phyloP scores from a whole-genome alignment of 768 basidiomycete genomes.

The Auricularia cornea region DNA sequence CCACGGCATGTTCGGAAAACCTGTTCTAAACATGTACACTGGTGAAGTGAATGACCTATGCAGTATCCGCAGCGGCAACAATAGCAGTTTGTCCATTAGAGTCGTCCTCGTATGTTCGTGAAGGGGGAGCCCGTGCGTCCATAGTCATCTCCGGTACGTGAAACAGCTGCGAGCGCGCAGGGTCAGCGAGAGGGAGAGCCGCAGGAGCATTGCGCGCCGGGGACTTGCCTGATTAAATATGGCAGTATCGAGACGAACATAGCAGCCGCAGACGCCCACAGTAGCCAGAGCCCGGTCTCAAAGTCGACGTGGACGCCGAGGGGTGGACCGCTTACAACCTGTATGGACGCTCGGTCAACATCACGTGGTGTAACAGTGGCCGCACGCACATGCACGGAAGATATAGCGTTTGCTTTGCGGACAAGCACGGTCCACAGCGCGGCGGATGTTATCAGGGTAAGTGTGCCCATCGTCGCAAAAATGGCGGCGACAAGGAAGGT shows the following conservation, averaged over 20 bases:
- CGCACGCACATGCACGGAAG: slow-evolving; percentile 37
- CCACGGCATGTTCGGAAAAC: too few species aligned
- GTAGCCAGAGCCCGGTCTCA: slow-evolving; percentile 54
- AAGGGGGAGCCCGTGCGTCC: not conserved
- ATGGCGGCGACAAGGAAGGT: slow-evolving; percentile 62
- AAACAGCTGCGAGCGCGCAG: slow-evolving; percentile 48
- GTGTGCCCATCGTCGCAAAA: slow-evolving; percentile 49
- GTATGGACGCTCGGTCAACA: not conserved
- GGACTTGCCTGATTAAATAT: slow-evolving; percentile 64
- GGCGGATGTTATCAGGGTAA: slow-evolving; percentile 60
- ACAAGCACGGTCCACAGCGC: slow-evolving; percentile 74
- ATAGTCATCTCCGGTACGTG: slow-evolving; percentile 58
- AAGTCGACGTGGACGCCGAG: slow-evolving; percentile 57
- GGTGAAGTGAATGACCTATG: too few species aligned
- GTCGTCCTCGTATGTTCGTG: not conserved
- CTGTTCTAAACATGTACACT: too few species aligned
- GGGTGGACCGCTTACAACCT: slow-evolving; percentile 26
- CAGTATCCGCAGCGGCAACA: not conserved
- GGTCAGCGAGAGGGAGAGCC: not conserved
- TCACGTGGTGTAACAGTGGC: not conserved
- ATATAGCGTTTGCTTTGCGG: slow-evolving; percentile 53
- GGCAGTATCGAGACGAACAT: slow-evolving; percentile 59
- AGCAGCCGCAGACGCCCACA: slow-evolving; percentile 69
- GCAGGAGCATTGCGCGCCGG: not conserved
- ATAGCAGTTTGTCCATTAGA: not conserved